A percentile compares a stretch with the other conserved stretches of the same genome.
Evolutionary conservation across 176 grass and related monocot genomes (phyloP).

Genomic region (Ensete glaucum): DNA sequence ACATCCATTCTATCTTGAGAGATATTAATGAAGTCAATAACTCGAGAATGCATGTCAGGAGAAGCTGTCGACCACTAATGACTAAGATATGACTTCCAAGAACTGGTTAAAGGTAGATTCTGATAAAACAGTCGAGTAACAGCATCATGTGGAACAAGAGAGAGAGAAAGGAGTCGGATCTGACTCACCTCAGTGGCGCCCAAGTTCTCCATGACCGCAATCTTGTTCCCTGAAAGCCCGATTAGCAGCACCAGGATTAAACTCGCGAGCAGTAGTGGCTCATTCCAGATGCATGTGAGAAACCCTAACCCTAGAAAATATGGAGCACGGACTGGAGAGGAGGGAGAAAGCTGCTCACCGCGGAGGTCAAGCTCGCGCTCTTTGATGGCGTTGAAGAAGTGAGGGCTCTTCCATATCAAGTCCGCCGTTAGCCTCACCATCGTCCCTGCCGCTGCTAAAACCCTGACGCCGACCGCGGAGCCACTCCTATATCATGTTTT

Average conservation of each 20-base stretch:
- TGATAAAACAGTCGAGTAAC: too few species aligned
- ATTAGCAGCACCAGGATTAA: not conserved
- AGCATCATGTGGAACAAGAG: not conserved
- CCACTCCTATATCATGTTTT: too few species aligned
- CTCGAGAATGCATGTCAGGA: not conserved
- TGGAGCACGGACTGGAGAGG: not conserved
- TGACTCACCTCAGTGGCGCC: slow-evolving; percentile 83
- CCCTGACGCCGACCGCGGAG: too few species aligned
- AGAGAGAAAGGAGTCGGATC: not conserved
- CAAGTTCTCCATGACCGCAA: slow-evolving; percentile 79
- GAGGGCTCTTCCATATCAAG: slow-evolving; percentile 97
- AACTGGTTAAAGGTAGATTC: too few species aligned
- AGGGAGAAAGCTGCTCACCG: slow-evolving; percentile 20
- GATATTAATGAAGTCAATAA: too few species aligned
- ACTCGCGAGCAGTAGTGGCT: not conserved
- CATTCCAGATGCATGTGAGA: not conserved
- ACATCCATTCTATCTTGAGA: too few species aligned
- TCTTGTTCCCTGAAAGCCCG: slow-evolving; percentile 71
- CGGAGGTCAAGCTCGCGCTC: slow-evolving; percentile 87
- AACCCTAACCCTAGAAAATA: not conserved
- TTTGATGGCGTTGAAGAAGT: slow-evolving; percentile 98
- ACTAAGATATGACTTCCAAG: too few species aligned
- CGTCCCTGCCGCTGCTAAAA: not conserved
- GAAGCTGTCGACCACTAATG: not conserved
- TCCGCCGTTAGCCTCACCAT: slow-evolving; percentile 92